Base-by-base conservation (phyloP, 225 moss, liverwort and hornwort species). In the Straminergon stramineum region DNA sequence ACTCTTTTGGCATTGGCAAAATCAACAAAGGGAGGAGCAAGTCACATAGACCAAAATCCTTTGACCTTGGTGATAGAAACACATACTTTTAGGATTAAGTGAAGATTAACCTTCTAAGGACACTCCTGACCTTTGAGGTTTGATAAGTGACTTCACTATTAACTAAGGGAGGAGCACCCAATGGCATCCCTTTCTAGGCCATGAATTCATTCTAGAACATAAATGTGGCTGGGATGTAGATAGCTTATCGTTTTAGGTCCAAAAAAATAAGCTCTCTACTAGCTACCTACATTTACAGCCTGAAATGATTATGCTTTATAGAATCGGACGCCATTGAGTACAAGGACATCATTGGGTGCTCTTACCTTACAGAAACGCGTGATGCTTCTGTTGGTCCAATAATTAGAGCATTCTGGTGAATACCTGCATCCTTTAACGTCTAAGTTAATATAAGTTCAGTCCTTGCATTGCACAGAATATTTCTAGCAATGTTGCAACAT, bases 81-180 rank as follows among this genome's bases (percentile, higher is more conserved):
- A 1, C 2, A 1, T 15, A 39, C 14, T 24, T 70, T 5, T 14
- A 73, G 6, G 22, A 5, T 43, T 27, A 24, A 24, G 5, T 43
- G 9, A 43, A 2, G 9, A 41, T 41, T 41, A 16, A 26, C 1
- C 4, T 1, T 41, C 15, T 9, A 43, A 73, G 0, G 8, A 27
- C 9, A 16, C 4, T 23, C 0, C 4, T 0, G 0, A 39, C 13
- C 1, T 23, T 39, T 31, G 7, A 63, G 15, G 2, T 63, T 4
- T 15, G 1, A 63, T n/a, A 4, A 13, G 23, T 39, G n/a, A 37
- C 12, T 68, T 68, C 21, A 21, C 6, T 68, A 6, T 2, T 37
- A 37, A 6, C 21, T 52, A n/a, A n/a, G n/a, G n/a, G n/a, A n/a
- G n/a, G n/a, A n/a, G n/a, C n/a, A n/a, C n/a, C n/a, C n/a, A n/a